Base-by-base conservation (phyloP, 169 alveolate genomes). In the Plasmodium knowlesi region DNA sequence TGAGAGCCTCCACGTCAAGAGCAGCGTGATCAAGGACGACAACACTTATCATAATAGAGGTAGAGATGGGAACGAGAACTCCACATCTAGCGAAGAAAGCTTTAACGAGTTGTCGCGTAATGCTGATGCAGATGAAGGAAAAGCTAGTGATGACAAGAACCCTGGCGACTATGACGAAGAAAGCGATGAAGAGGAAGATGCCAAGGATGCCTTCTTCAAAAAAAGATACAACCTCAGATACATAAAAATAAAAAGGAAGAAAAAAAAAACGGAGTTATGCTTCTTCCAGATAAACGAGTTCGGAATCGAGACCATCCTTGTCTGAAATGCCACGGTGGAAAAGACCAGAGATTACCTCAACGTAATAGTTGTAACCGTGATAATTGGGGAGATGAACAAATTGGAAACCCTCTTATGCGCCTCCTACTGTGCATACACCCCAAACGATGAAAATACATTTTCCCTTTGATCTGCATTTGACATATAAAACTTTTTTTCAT, bases 171-270 rank as follows among this genome's bases (percentile, higher is more conserved):
- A 12, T 43, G 0, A 3, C n/a, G n/a, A 43, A 3, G n/a, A 9
- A 0, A 43, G n/a, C 54, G 54, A 43, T 61, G 25, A 61, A 0
- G 37, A 67, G 2, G 76, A 67, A 19, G 76, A 91, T 10, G 22
- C 19, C 30, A 83, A 82, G 2, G 28, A 70, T 6, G 37, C 54
- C 14, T 91, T 81, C 30, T 82, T 34, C 54, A 76, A 80, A 82
- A 91, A 91, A 71, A 43, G 80, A 34, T 91, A 82, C 57, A 91
- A 91, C 61, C 85, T 30, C 28, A 81, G 95, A 76, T 91, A 82
- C 43, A 91, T 91, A 32, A 80, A 81, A 71, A 53, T 82, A 30
- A 80, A 91, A 82, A 82, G 76, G 16, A 50, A 71, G 74, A 54
- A 54, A 22, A 71, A 71, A 81, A 43, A n/a, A 80, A 12, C 39